Evolutionary conservation across 1,284 basidiomycete species (phyloP).

Genomic region (Marasmius oreades): DNA sequence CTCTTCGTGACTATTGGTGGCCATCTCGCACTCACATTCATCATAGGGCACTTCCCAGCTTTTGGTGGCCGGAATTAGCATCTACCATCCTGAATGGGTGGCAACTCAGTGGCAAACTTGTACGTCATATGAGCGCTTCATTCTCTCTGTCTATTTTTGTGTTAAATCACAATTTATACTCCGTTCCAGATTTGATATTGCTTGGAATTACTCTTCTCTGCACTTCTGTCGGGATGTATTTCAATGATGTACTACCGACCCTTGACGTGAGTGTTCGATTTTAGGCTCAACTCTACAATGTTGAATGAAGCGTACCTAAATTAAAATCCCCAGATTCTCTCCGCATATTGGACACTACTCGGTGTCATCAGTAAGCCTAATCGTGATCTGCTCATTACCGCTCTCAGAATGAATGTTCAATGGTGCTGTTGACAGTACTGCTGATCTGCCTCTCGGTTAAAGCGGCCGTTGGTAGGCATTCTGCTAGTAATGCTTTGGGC

Average conservation of each 20-base stretch:
- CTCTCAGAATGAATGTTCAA: background rate
- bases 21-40: background rate
- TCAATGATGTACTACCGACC: slow-evolving; percentile 41
- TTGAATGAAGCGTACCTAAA: background rate
- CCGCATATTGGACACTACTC: slow-evolving; percentile 50
- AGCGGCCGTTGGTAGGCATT: slow-evolving; percentile 43
- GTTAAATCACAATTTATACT: background rate
- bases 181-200: slow-evolving; percentile 44
- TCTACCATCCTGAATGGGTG: slow-evolving; percentile 48
- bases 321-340: slow-evolving; percentile 39
- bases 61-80: slow-evolving; percentile 44
- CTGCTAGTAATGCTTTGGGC: slow-evolving; percentile 43
- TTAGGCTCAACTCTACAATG: too few relatives aligned
- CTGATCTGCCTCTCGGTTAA: slow-evolving; percentile 45
- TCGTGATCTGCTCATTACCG: background rate
- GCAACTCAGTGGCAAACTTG: slow-evolving; percentile 50
- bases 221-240: slow-evolving; percentile 43
- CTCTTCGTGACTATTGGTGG: background rate
- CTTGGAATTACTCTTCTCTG: slow-evolving; percentile 40
- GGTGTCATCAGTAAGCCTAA: slow-evolving; percentile 40
- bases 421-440: slow-evolving; percentile 31
- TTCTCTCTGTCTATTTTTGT: background rate
- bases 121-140: slow-evolving; percentile 23
- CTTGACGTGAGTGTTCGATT: slow-evolving; percentile 41
- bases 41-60: slow-evolving; percentile 46